Percentiles rank a stretch among this genome's conserved stretches.
Conservation (phyloP, 2,329 filamentous ascomycete genomes). For the Epichloe sibirici region DNA sequence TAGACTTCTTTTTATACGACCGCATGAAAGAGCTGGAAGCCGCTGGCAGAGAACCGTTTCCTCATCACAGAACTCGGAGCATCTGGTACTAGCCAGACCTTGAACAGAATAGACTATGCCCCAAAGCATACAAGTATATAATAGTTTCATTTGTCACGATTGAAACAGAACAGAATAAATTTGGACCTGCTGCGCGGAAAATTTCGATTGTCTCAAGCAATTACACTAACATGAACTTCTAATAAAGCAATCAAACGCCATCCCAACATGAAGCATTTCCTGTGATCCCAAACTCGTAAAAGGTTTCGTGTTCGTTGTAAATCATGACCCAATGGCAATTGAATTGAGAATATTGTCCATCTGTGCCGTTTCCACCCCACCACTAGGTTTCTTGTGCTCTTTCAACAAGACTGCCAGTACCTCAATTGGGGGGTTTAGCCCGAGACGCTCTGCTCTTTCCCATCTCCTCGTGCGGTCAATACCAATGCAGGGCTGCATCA, state of each 20-base stretch:
- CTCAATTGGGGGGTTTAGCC: constrained; percentile 84
- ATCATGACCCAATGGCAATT: constrained; percentile 27
- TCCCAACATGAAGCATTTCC: constrained; percentile 8
- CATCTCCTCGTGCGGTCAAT: constrained; percentile 72
- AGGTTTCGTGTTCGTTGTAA: background rate
- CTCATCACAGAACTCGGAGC: constrained; percentile 81
- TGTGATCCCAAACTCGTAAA: constrained; percentile 7
- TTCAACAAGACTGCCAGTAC: constrained; percentile 75
- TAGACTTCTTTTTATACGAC: constrained; percentile 97
- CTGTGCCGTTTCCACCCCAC: constrained; percentile 52
- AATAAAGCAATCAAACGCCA: background rate
- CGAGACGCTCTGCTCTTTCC: constrained; percentile 73
- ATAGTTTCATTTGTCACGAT: background rate
- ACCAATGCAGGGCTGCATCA: constrained; percentile 71
- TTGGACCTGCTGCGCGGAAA: background rate
- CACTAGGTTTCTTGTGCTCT: constrained; percentile 47
- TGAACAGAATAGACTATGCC: background rate
- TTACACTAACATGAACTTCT: background rate
- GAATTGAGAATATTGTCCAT: constrained; percentile 56
- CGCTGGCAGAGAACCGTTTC: constrained; percentile 41
- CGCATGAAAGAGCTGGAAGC: constrained; percentile 76
- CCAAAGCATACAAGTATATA: background rate
- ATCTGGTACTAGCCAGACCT: constrained; percentile 66
- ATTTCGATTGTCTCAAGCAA: background rate
- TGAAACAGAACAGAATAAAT: background rate